Evolutionary conservation across 2,329 filamentous ascomycete species (phyloP), one percentile per base, ranked within the genome.

Genomic region (Pleomassaria siparia): DNA sequence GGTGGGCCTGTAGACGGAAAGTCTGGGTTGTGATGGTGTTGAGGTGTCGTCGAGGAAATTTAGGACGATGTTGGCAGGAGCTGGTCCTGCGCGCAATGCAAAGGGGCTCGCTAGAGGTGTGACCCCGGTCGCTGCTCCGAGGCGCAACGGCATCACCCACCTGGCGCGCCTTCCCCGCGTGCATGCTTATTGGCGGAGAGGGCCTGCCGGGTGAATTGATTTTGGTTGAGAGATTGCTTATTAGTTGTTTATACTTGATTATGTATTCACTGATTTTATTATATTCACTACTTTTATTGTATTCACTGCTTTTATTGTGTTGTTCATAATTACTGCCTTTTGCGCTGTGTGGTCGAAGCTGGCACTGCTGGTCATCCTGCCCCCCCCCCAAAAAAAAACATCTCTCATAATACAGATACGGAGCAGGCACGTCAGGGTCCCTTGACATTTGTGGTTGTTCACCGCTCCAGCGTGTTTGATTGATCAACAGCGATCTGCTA

Each of bases 11-110:
- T 42, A 57, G 43, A 54, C 52, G 54, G 52, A 46, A 49, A 49
- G 53, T 42, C 21, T 41, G 56, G 59, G 52, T 53, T 53, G 55
- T 57, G 60, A 51, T 60, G 62, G 50, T 54, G 62, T 53, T 60
- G 58, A 59, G 58, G 55, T 63, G 66, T 66, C 53, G 64, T 63
- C 59, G 59, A 65, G 63, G 63, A 68, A 69, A 69, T 71, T 71
- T 68, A 58, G 63, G 67, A 67, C 64, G 66, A 64, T 67, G 66
- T 63, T 64, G 67, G 30, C 28, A 44, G 30, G 39, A 42, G 57
- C 58, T 58, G 59, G 63, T 66, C 60, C 62, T 60, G 35, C 26
- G 62, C 61, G 64, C 67, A 56, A 66, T 64, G 65, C 66, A 70
- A 70, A 70, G 66, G 67, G 67, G 67, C 64, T 71, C 67, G 64